phyloP scores from a whole-genome alignment of 257 asterid genomes.

The Solanum sparsipilum region DNA sequence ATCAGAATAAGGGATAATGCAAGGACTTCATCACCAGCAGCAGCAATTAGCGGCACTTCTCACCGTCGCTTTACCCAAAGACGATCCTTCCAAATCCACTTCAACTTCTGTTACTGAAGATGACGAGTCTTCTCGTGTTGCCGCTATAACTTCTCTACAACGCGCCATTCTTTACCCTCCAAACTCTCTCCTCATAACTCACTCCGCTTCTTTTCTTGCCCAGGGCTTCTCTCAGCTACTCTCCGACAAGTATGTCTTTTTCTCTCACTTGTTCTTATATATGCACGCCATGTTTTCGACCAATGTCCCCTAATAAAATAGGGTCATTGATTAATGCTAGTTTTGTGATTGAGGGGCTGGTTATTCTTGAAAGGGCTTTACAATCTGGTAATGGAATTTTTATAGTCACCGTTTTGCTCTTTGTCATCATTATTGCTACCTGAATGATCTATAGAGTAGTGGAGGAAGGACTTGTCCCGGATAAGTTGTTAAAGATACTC shows the following conservation, averaged over 20 bases:
- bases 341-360: background rate
- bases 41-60: conserved; percentile 94
- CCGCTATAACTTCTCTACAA: conserved; percentile 77
- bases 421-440: background rate
- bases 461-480: background rate
- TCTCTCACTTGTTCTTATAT: background rate
- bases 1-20: conserved; percentile 36
- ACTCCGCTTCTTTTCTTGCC: conserved; percentile 79
- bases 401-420: background rate
- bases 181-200: conserved; percentile 67
- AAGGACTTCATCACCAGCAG: conserved; percentile 94
- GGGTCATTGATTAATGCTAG: background rate
- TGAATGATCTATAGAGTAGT: background rate
- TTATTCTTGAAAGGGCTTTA: background rate
- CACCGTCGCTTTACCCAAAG: conserved; percentile 83
- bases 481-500: background rate
- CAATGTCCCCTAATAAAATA: background rate
- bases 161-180: conserved; percentile 84
- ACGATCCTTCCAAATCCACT: conserved; percentile 39
- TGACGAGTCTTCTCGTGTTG: conserved; percentile 60
- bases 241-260: conserved; percentile 49
- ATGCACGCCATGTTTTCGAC: background rate
- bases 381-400: background rate
- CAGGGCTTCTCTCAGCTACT: conserved; percentile 86
- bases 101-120: conserved; percentile 19